Evolutionary conservation across 2,329 filamentous ascomycete genomes (phyloP).

Genomic region (Tolypocladium cylindrosporum): DNA sequence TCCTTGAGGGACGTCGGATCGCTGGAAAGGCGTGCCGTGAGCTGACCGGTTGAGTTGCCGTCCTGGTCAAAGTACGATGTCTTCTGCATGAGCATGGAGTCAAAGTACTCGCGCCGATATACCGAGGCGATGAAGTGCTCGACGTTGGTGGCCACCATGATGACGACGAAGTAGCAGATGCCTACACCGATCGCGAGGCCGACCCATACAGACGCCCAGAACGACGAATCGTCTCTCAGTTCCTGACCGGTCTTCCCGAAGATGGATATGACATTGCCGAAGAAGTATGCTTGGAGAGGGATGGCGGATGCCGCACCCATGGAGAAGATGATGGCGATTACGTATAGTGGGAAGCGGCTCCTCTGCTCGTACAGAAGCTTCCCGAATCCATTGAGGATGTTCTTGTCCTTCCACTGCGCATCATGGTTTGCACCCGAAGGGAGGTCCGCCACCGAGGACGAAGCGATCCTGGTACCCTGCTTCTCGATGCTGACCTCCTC

Average conservation of each 20-base stretch:
- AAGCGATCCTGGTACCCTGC: too few relatives aligned
- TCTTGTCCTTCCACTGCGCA: conserved; percentile 21
- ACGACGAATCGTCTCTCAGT: conserved; percentile 34
- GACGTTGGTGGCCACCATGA: conserved; percentile 20
- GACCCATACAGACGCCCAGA: conserved; percentile 58
- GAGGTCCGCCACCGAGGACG: too few relatives aligned
- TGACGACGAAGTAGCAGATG: conserved; percentile 40
- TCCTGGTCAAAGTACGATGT: conserved; percentile 52
- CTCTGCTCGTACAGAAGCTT: conserved; percentile 47
- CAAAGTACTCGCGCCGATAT: conserved; percentile 52
- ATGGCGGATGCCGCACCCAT: conserved; percentile 32
- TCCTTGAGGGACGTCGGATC: conserved; percentile 53
- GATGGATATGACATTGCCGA: conserved; percentile 41
- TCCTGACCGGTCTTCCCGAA: conserved; percentile 27
- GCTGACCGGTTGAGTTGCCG: conserved; percentile 48
- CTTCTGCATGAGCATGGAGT: conserved; percentile 47
- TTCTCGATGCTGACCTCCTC: conserved; percentile 19
- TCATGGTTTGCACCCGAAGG: conserved; percentile 20
- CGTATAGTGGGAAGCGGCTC: conserved; percentile 38
- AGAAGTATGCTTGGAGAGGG: conserved; percentile 44
- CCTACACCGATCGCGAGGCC: conserved; percentile 44
- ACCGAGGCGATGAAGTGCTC: conserved; percentile 18
- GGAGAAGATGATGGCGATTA: conserved; percentile 37
- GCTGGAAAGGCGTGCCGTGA: conserved; percentile 44
- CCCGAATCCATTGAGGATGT: conserved; percentile 43